Base-by-base conservation (phyloP, 1,284 basidiomycete species). In the Ustilago nuda region DNA sequence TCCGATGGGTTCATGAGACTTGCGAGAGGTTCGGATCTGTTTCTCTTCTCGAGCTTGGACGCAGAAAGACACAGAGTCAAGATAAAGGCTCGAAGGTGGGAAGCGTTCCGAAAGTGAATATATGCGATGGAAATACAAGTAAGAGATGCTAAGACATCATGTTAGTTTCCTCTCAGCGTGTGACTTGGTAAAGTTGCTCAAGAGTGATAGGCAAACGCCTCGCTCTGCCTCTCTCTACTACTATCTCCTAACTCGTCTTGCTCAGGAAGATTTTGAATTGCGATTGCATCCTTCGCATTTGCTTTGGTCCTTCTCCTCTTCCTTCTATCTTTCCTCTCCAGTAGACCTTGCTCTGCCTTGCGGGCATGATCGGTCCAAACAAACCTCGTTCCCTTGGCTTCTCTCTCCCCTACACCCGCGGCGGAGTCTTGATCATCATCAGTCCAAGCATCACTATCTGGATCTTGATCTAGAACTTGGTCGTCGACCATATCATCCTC, bases 391-490 rank as follows among this genome's bases (percentile, higher is more conserved):
- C 52, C 45, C 11, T 39, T 19, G 6, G 15, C 39, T 15, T 43
- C 46, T 12, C 45, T 48, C 12, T 35, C 53, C 6, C 5, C 6
- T 9, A 5, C 41, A 13, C 17, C 33, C 15, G 50, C 39, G n/a
- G 35, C 33, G n/a, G 35, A 32, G 43, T 15, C 46, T 0, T 54
- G 55, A 0, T 76, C 73, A n/a, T 76, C 73, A 36, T 76, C 73
- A 2, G 73, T 76, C 73, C 73, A 76, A 2, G 63, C 72, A 48
- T 65, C 63, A 11, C n/a, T 60, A 5, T 54, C 56, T 8, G 23
- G 57, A 3, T 66, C 62, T 8, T 67, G 52, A 23, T 15, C 53
- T 4, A n/a, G 48, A n/a, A 45, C 17, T 8, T 45, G 12, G n/a
- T 53, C 56, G 3, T 58, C 55, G 3, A 56, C 45, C 68, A 71